phyloP scores from a whole-genome alignment of 805 yeast species.

The Hanseniaspora vineae region DNA sequence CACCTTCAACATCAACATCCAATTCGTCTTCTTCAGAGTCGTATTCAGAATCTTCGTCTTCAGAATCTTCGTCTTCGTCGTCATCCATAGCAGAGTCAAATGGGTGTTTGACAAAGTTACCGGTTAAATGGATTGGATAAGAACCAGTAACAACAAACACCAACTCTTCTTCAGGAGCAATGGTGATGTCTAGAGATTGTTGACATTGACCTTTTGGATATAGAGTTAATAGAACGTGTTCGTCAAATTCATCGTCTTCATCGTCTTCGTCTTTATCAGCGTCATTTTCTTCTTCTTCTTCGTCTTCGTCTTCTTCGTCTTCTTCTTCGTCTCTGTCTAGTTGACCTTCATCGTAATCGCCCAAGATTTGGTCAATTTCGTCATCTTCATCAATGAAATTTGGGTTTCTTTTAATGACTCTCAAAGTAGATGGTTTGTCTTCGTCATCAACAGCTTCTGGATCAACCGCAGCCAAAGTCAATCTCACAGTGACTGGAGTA shows the following conservation, averaged over 20 bases:
- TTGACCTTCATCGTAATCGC: slow-evolving; percentile 28
- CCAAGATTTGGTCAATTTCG: slow-evolving; percentile 32
- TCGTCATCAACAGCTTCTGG: slow-evolving; percentile 72
- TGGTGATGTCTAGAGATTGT: slow-evolving; percentile 82
- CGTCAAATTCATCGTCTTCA: slow-evolving; percentile 68
- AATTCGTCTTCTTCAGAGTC: slow-evolving; percentile 17
- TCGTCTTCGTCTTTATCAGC: slow-evolving; percentile 36
- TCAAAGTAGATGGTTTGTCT: slow-evolving; percentile 75
- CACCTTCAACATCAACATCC: slow-evolving; percentile 67
- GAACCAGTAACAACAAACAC: slow-evolving; percentile 93
- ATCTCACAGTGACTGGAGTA: slow-evolving; percentile 77
- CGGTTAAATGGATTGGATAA: slow-evolving; percentile 80
- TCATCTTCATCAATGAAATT: slow-evolving; percentile 32
- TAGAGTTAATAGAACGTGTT: slow-evolving; percentile 76
- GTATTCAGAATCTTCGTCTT: slow-evolving; percentile 34
- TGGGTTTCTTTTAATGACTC: slow-evolving; percentile 65
- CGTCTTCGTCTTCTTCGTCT: slow-evolving; percentile 24
- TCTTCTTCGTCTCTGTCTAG: slow-evolving; percentile 22
- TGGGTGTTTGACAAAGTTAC: slow-evolving; percentile 95
- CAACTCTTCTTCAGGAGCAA: slow-evolving; percentile 88
- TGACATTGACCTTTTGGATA: slow-evolving; percentile 77
- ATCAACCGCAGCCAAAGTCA: slow-evolving; percentile 92
- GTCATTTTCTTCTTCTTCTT: slow-evolving; percentile 35
- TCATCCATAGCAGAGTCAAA: slow-evolving; percentile 36
- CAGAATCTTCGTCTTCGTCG: slow-evolving; percentile 44